Evolutionary conservation across 1,284 basidiomycete species (phyloP), one percentile per base, ranked within the genome.

Genomic region (Pseudozyma flocculosa): DNA sequence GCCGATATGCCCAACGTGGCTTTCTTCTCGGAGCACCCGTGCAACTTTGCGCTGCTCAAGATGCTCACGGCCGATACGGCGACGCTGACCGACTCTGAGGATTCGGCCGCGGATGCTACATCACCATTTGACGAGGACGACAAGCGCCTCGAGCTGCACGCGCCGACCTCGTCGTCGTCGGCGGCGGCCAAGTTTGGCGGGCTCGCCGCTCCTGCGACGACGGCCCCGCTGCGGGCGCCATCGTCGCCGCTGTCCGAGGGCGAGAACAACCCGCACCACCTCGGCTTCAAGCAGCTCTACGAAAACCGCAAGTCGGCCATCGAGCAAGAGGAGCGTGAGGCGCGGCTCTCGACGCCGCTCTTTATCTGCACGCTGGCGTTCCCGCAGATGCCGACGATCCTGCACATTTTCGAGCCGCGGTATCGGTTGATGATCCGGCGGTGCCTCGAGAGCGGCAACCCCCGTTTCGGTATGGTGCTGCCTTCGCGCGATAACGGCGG

Each of bases 341-440:
- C 85, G 7, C 82, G 87, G 24, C 83, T 93, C 47, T 86, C 91
- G 73, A 92, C 90, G 14, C 91, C 93, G 42, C 87, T 97, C 62
- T 92, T 96, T 69, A 86, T 93, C 60, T 90, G 88, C 75, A 88
- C 89, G 46, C 85, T 95, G 43, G 86, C 87, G 40, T 96, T 94
- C 80, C 92, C 92, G 1, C 87, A 87, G 47, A 87, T 92, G 82
- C 91, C 91, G 18, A 92, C 88, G 41, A 83, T 89, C 51, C 80
- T 97, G 32, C 92, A 95, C 79, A 87, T 96, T 71, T 95, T 90
- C 74, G 93, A 97, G 78, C 92, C 93, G 0, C 82, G 84, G 50
- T 86, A 96, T 78, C 86, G 92, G 13, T 83, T 96, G 36, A 94
- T 96, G 92, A 86, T 96, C 49, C 86, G 92, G 21, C 86, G 92